Base-by-base conservation (phyloP, 345 rosid species). In the Physaria fendleri region DNA sequence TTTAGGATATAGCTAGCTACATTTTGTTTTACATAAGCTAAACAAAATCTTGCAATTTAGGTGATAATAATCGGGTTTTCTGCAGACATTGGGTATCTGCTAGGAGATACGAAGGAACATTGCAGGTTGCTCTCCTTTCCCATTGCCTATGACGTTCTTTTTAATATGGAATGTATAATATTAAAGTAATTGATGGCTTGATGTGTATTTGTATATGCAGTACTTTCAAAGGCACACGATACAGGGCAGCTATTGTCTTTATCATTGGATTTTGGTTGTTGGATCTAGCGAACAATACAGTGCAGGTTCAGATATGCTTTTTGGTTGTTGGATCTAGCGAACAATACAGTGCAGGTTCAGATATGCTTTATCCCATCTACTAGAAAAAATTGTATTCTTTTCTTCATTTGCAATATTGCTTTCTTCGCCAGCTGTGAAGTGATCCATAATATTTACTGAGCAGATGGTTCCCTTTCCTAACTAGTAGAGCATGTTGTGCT, bases 381-480 rank as follows among this genome's bases (percentile, higher is more conserved):
- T 23, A 17, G 51, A 21, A 23, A 60, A 54, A n/a, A 16, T 39
- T 53, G 40, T 33, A 20, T 56, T 61, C 5, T 37, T 50, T 20
- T 68, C 44, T 43, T 12, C 43, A 48, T 64, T 33, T 62, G 74
- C 55, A 23, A 10, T 35, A 17, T 63, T 17, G 29, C 71, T 50
- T 27, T 57, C 21, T 49, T 27, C 39, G 4, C 63, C 5, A 27
- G 38, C 56, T 46, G 8, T 50, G 24, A 43, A 58, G 51, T 71
- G 44, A 65, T 53, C 12, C 0, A 9, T 18, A 13, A 55, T 65
- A 39, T 73, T 56, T 71, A 37, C 29, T 42, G 69, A 24, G 58
- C 87, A 93, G 99, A 74, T 89, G 95, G 99, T 93, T 93, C 82
- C 99, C 99, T 51, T 93, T 89, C 81, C 79, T 93, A 74, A 79